Percentiles rank a stretch among this genome's conserved stretches.
Conservation (phyloP, 75 land plant species). For the Pseudotsuga menziesii region DNA sequence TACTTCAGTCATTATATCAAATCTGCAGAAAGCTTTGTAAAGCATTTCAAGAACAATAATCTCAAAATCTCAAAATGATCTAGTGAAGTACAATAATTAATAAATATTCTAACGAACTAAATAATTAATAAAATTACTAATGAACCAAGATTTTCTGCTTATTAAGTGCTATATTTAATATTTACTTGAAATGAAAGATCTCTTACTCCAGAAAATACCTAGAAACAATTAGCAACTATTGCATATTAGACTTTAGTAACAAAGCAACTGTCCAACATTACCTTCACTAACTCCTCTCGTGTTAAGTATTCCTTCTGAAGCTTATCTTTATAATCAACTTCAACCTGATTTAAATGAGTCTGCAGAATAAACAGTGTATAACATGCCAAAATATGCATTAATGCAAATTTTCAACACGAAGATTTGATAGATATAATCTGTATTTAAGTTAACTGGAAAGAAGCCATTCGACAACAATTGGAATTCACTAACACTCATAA, state of each 20-base stretch:
- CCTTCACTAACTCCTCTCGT: constrained; percentile 54
- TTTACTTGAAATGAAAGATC: not conserved
- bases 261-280: constrained; percentile 14
- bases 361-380: constrained; percentile 16
- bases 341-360: constrained; percentile 77
- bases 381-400: not conserved
- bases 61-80: no score
- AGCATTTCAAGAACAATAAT: not conserved
- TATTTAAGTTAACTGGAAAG: no score
- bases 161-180: not conserved
- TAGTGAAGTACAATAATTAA: not conserved
- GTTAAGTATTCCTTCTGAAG: constrained; percentile 54
- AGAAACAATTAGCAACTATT: not conserved
- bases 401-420: not conserved
- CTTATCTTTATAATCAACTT: constrained; percentile 71
- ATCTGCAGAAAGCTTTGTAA: not conserved
- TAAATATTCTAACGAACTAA: not conserved
- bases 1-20: not conserved
- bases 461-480: no score
- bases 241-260: not conserved
- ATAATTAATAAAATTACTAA: not conserved
- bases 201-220: not conserved
- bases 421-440: not conserved
- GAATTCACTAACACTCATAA: not conserved
- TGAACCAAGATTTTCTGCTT: not conserved